Evolutionary conservation across 176 grass and related monocot species (phyloP), one percentile per base, ranked within the genome.

Genomic region (Triticum dicoccoides): DNA sequence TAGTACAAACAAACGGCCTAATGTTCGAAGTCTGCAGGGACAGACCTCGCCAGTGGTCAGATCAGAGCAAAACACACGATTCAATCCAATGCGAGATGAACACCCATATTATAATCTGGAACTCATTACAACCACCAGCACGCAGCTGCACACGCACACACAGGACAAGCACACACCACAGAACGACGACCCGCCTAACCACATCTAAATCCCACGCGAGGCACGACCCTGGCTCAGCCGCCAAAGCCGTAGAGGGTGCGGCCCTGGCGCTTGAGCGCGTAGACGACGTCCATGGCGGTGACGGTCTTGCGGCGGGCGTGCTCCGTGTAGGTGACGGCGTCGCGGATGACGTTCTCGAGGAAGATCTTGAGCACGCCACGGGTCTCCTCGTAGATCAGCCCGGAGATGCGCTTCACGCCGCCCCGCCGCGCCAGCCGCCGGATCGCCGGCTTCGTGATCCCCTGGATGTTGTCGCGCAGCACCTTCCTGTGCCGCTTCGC

Each of bases 381-480:
- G 63, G 86, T 92, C 85, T 95, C 93, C 88, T 95, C 93, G 76
- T 90, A 95, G 75, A 92, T 92, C 3, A 92, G 83, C 0, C 88
- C 88, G 12, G 85, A 86, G 86, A 95, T 95, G 69, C 90, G 93
- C 93, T 95, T 92, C 52, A 95, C 83, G 44, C 93, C 90, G 20
- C 95, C 93, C 42, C 96, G 79, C 3, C 93, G 65, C 0, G 93
- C 95, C 59, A 92, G 77, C 5, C 95, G 84, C 4, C 87, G 92
- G 49, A 94, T 97, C 3, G 95, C 95, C 72, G 92, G 95, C 95
- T 97, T 97, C 42, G 92, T 97, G 90, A 97, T 97, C 18, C 95
- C 92, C 90, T 97, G 87, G 76, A 95, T 95, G 89, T 95, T 95
- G 59, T 93, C 91, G 10, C 91, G 89, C 17, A 95, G 94, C 24